A percentile compares a stretch with the other conserved stretches of the same genome.
phyloP scores from a whole-genome alignment of 1,284 basidiomycete genomes.

The Anthracocystis walkeri region DNA sequence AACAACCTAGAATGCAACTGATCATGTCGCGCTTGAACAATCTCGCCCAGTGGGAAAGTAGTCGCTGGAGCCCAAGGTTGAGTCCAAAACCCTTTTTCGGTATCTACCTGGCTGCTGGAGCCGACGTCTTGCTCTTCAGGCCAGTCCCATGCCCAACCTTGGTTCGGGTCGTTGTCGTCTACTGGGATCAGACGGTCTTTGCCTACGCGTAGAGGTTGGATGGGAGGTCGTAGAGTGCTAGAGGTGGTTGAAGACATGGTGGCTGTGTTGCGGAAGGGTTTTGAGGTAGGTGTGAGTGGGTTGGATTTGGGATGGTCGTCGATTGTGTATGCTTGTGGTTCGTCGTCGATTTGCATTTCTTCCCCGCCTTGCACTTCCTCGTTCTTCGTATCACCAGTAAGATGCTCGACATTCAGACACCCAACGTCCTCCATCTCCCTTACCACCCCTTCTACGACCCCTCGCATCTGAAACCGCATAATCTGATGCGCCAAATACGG shows the following conservation, averaged over 20 bases:
- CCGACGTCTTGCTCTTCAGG: conserved; percentile 59
- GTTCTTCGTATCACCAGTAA: neutral
- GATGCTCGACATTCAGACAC: neutral
- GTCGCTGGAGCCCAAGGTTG: conserved; percentile 75
- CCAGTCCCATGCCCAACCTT: conserved; percentile 67
- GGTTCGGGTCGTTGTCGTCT: conserved; percentile 35
- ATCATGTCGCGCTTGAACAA: conserved; percentile 89
- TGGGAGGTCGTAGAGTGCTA: neutral
- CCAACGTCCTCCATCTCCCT: conserved; percentile 19
- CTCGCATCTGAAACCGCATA: conserved; percentile 77
- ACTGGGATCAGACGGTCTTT: conserved; percentile 32
- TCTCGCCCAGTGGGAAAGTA: conserved; percentile 97
- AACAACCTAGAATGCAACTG: conserved; percentile 95
- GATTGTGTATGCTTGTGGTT: conserved; percentile 11
- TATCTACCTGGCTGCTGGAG: neutral
- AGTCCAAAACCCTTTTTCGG: conserved; percentile 49
- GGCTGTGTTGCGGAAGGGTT: conserved; percentile 17
- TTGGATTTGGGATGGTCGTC: neutral
- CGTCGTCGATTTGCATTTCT: conserved; percentile 10
- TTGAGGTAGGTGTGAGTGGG: neutral
- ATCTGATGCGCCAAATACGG: conserved; percentile 93
- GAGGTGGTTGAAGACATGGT: conserved; percentile 4
- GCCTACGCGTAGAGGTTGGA: conserved; percentile 19
- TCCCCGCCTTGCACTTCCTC: neutral
- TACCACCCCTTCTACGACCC: conserved; percentile 29